Evolutionary conservation across 140 eudicot species (phyloP), one percentile per base, ranked within the genome.

Genomic region (Oenanthe javanica): DNA sequence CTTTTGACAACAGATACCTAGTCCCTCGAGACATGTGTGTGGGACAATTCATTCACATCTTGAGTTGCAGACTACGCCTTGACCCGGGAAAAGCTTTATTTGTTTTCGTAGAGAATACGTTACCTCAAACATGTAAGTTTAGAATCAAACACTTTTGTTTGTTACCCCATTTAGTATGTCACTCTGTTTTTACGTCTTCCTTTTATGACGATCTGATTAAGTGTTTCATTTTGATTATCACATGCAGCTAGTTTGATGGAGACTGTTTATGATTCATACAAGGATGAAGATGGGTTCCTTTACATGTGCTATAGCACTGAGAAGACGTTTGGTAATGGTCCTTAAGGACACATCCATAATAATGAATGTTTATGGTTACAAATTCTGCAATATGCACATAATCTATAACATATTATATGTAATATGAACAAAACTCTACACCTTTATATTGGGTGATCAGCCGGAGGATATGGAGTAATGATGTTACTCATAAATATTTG

Each of bases 251-350:
- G 89, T 84, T 79, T 94, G 94, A 84, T 94, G 77, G 92, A 92
- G 81, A 51, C 89, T 1, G 88, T 94, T 21, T 92, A 92, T 50
- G 96, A 92, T 40, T 87, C 98, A n/a, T 92, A 61, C 81, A 94
- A 92, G 89, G 98, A 94, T 70, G 92, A 89, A 64, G 98, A 94
- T 81, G 98, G 97, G 72, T 94, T 94, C 87, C 89, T 94, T 15
- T 92, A 92, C 89, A 88, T 92, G 97, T 88, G 92, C 84, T 92
- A 94, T 88, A 94, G 96, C 91, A 90, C 90, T 72, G 99, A 94
- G 90, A 92, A 94, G 84, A 94, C 99, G 25, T 94, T 94, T 78
- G 97, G 99, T 75, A 70, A 48, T 49, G 72, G 52, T 43, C 46
- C 46, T 43, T 5, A 5, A 43, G 46, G 6, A 27, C 13, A 36